A percentile compares a stretch with the other conserved stretches of the same genome.
These are phyloP conservation scores for Cucurbitaria berberidis DNA, from an alignment of 2,329 filamentous ascomycete genomes.

Conservation along the genomic window DNA sequence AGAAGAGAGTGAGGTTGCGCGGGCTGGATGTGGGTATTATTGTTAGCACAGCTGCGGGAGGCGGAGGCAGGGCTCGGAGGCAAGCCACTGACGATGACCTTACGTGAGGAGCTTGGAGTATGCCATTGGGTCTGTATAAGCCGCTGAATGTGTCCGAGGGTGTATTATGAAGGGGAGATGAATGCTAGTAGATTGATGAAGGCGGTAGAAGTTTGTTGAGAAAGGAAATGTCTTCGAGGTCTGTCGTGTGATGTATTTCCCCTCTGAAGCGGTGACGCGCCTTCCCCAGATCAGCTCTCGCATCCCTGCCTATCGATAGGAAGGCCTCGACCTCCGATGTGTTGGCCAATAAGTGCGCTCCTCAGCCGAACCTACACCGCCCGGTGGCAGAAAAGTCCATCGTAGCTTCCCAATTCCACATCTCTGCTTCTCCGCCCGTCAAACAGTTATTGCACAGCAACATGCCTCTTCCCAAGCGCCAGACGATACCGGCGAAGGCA, in stretches of 20 bases:
- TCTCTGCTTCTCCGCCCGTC: slow-evolving; percentile 6
- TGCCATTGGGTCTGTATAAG: slow-evolving; percentile 30
- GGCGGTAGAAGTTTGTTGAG: slow-evolving; percentile 5
- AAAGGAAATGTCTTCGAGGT: slow-evolving; percentile 5
- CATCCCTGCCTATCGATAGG: slow-evolving; percentile 7
- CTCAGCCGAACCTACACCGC: slow-evolving; percentile 14
- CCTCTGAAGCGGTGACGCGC: slow-evolving; percentile 23
- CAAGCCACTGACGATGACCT: slow-evolving; percentile 6
- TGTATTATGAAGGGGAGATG: background rate
- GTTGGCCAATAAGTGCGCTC: slow-evolving; percentile 9
- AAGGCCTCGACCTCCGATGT: slow-evolving; percentile 13
- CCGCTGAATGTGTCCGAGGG: background rate
- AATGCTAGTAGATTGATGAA: background rate
- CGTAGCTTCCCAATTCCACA: slow-evolving; percentile 20
- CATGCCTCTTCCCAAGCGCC: slow-evolving; percentile 46
- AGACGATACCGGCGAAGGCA: slow-evolving; percentile 30
- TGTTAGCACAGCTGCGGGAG: slow-evolving; percentile 22
- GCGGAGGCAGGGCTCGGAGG: slow-evolving; percentile 4
- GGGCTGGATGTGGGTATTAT: slow-evolving; percentile 23
- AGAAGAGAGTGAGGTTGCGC: slow-evolving; percentile 41
- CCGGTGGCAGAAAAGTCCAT: slow-evolving; percentile 24
- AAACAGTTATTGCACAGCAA: slow-evolving; percentile 14
- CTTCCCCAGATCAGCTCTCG: slow-evolving; percentile 22
- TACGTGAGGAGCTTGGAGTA: slow-evolving; percentile 42
- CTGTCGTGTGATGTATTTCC: slow-evolving; percentile 33